Evolutionary conservation across 495 filamentous ascomycete genomes (phyloP), one percentile per base, ranked within the genome.

Genomic region (Penicillium steckii): DNA sequence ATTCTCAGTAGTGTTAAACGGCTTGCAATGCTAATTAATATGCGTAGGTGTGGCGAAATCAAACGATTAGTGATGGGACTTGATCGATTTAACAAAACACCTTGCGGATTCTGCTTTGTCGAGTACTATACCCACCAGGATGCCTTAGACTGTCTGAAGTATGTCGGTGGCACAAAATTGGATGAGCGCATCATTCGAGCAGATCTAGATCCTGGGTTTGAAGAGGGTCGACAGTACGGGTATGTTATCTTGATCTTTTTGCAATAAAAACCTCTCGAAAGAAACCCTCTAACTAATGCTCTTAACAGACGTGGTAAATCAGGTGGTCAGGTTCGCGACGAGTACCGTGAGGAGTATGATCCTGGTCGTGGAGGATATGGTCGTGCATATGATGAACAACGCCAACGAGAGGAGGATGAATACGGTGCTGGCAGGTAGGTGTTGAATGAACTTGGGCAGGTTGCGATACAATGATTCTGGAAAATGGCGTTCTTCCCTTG

Each of bases 21-120:
- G 22, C 12, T 27, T 45, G 0, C 9, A 21, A 27, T 19, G 17
- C 19, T 60, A 26, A 53, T 27, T 9, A 23, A 13, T 13, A 48
- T 45, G 6, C 33, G 13, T 48, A 87, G 84, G 69, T 96, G 90
- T 67, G 94, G 94, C 51, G 93, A 97, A 75, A 93, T 98, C 67
- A 97, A 97, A 71, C 86, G 94, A 29, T 80, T 98, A 21, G 87
- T 98, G n/a, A 98, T 98, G 94, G 94, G 94, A 37, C 81, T 98
- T 19, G 95, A 98, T 65, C 86, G 94, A 15, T 94, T 91, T 76
- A 88, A 86, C 72, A 98, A 98, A 73, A 98, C 94, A 13, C 94
- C 94, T 4, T 98, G 94, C 71, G 94, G 94, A 9, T 98, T 98
- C 75, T 98, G 94, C 75, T 98, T 98, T 64, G 94, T 98, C 60